Base-by-base conservation (phyloP, 192 early-diverging fungal genomes). In the Entomortierella beljakovae region DNA sequence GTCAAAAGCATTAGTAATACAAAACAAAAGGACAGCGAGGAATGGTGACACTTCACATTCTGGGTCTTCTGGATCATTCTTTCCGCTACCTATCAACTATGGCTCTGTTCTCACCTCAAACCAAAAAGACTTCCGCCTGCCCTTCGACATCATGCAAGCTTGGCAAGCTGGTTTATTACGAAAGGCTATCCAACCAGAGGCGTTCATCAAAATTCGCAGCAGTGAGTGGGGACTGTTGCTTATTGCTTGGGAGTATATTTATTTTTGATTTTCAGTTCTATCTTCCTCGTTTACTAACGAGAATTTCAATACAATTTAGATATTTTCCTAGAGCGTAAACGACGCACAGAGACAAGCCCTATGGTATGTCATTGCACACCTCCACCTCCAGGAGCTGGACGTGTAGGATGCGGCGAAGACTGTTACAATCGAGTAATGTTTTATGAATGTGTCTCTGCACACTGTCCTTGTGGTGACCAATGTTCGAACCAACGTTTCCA, bases 401-500 rank as follows among this genome's bases (percentile, higher is more conserved):
- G 75, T 38, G 65, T 76, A 40, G 91, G 86, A 11, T 95, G 94
- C 63, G 82, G 83, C 1, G 88, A 91, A 18, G 88, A 90, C 53
- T 95, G 94, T 64, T 82, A 92, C 28, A 95, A 94, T 57, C 71
- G 92, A 33, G 84, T 87, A 66, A 91, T 90, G 85, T 92, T 88
- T 71, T 91, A 94, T 58, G 94, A 96, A 70, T 95, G 93, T 65
- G 71, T 81, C 53, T 82, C 86, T 3, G 84, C 88, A 9, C 57
- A 80, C 23, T 96, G 94, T 68, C 91, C 91, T 2, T 87, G 86
- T 28, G 89, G 89, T 15, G 80, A 87, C 11, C 53, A 83, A 48
- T 96, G 94, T 72, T 85, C 90, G 0, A 96, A 96, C 70, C 92
- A 92, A 54, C 68, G 89, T 11, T 95, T 96, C 58, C 92, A 93